Base-by-base conservation (phyloP, 345 rosid genomes). In the Camelina hispida region DNA sequence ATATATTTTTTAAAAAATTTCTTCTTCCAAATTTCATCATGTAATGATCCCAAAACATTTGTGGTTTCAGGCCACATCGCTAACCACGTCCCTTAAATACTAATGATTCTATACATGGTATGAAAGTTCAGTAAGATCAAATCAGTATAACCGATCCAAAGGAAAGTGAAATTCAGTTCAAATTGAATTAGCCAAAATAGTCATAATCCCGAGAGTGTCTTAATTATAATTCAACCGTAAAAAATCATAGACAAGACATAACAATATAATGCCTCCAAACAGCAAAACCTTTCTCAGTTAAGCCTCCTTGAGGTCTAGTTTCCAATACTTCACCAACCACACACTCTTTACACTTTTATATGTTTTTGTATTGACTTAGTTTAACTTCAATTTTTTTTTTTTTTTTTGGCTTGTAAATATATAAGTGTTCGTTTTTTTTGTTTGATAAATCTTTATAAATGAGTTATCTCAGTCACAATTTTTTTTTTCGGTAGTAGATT, bases 241-340 rank as follows among this genome's bases (percentile, higher is more conserved):
- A 23, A 23, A 53, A 23, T 2, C 35, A 55, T 25, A 25, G 34
- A 54, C 34, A 54, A 9, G 40, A 35, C 11, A 2, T 35, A 35
- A 35, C 28, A 22, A 55, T 37, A 25, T 13, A 12, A 28, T 14
- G 9, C 20, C 42, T n/a, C 18, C 42, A 57, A 43, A 14, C 23
- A 9, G 9, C 20, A 28, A 15, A 44, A 51, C 46, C 10, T 20
- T 35, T 57, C 53, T 70, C n/a, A 32, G 2, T 15, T 34, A 43
- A 56, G 32, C 56, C 13, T 71, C 34, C 14, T 61, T 71, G 30
- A 61, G 20, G 40, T 60, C 38, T 50, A 25, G 57, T 10, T 18
- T 70, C 57, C 44, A 70, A 15, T 47, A 59, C 17, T n/a, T 59
- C 48, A 47, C 58, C 66, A 46, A 58, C 25, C 23, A 34, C 66